These are phyloP conservation scores for Aspergillus hancockii DNA, from an alignment of 495 filamentous ascomycete species.

Conservation along the genomic window DNA sequence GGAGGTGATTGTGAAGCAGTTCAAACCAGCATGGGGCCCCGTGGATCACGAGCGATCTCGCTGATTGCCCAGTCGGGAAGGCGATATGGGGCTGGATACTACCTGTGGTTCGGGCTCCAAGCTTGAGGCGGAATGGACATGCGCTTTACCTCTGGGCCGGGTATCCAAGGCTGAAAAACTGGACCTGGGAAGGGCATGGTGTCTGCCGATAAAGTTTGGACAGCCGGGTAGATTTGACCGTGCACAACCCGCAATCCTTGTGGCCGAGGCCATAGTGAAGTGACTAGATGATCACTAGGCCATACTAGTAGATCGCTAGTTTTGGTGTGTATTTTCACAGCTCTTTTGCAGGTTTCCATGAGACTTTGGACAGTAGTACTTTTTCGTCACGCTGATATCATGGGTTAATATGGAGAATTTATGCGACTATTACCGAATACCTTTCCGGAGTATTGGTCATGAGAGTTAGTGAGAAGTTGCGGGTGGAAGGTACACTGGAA, in stretches of 20 bases:
- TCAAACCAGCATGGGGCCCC: constrained; percentile 3
- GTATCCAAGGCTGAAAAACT: constrained; percentile 5
- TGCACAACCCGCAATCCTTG: background rate
- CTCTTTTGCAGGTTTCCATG: background rate
- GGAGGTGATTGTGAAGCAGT: constrained; percentile 1
- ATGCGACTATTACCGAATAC: background rate
- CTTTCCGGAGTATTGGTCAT: background rate
- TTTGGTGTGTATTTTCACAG: background rate
- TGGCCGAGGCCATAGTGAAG: background rate
- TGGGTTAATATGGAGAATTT: background rate
- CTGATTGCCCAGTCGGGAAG: background rate
- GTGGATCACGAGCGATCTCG: background rate
- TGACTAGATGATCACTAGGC: constrained; percentile 1
- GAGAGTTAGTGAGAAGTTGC: background rate
- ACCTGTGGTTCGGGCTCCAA: background rate
- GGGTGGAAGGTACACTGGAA: background rate
- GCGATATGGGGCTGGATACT: background rate
- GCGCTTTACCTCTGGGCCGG: background rate
- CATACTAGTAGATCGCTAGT: constrained; percentile 3
- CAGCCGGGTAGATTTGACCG: constrained; percentile 2
- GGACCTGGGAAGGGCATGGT: background rate
- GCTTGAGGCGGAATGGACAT: background rate
- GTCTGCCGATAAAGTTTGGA: constrained; percentile 1
- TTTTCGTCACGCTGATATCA: background rate
- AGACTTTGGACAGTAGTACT: background rate